Conservation (phyloP, 2,329 filamentous ascomycete genomes). For the Macrophomina pseudophaseolina region DNA sequence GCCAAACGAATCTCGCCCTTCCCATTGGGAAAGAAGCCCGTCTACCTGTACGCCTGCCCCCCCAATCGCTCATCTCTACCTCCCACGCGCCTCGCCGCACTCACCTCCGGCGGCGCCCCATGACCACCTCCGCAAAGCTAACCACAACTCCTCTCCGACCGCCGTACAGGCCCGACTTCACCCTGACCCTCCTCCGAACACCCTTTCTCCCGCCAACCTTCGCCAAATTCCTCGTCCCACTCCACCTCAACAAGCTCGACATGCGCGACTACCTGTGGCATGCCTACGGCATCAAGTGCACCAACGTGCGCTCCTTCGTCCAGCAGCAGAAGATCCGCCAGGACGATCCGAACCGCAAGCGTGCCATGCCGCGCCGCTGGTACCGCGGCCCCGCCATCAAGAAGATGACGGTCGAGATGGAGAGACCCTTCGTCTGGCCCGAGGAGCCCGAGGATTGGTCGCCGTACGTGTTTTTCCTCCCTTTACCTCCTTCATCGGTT, state of each 20-base stretch:
- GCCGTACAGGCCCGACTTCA: constrained; percentile 73
- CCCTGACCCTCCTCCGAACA: constrained; percentile 77
- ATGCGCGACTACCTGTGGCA: constrained; percentile 93
- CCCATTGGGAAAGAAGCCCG: constrained; percentile 49
- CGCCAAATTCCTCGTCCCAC: constrained; percentile 87
- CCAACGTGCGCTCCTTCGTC: constrained; percentile 78
- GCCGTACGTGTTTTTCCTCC: constrained; percentile 51
- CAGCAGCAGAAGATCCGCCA: constrained; percentile 69
- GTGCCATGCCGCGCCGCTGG: constrained; percentile 59
- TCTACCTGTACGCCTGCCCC: constrained; percentile 51
- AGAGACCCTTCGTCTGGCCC: constrained; percentile 87
- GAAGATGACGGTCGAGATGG: constrained; percentile 93
- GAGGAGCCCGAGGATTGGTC: constrained; percentile 66
- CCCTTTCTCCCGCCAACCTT: constrained; percentile 75
- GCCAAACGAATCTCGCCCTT: constrained; percentile 33
- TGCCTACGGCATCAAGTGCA: constrained; percentile 76
- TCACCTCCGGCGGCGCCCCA: not conserved
- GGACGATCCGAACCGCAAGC: constrained; percentile 47
- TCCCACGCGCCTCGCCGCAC: constrained; percentile 27
- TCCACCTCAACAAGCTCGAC: constrained; percentile 95
- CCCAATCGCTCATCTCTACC: not conserved
- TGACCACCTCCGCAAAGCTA: not conserved
- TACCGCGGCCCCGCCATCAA: constrained; percentile 77
- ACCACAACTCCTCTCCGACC: not conserved
- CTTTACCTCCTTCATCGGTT: not conserved